Evolutionary conservation across 208 protist genomes (phyloP), one percentile per base, ranked within the genome.

Genomic region (Leishmania aethiopica): DNA sequence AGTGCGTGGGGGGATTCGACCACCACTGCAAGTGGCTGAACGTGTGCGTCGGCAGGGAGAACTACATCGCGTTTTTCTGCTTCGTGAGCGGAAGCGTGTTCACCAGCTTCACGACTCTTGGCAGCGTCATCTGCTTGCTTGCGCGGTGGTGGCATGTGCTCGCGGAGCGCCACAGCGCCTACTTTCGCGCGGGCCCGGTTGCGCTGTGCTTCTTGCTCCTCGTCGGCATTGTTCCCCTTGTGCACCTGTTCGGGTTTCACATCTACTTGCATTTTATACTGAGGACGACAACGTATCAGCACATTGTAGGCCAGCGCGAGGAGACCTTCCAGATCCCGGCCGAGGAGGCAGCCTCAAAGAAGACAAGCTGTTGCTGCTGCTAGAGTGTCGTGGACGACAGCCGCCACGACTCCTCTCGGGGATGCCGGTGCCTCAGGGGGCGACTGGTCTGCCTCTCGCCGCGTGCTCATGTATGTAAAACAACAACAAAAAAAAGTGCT

Each of bases 1-100:
- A 96, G 84, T 98, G 96, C 75, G 89, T 97, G 8, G 78, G 69
- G 47, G 85, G 88, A 42, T 98, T 98, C 82, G 96, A 98, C 77
- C 96, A 98, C 79, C 96, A 98, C 83, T 98, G 96, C 82, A 95
- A 95, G 87, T 98, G 96, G 95, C 75, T 98, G 53, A 98, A 98
- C 85, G 91, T 93, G 81, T 98, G 96, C 82, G 86, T 98, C 67
- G 96, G 96, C 19, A 62, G 74, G 37, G 79, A 79, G 35, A 98
- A 98, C 86, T 98, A 97, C 81, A 25, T 75, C 4, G 64, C 85
- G n/a, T 98, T 98, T 83, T 80, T 98, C 42, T 75, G 72, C 35
- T 97, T 92, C 78, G 75, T 91, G 17, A 59, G 78, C 37, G 85
- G 84, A 59, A 84, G 83, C 40, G 53, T 88, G 15, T 49, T 79